Percentiles rank a stretch among this genome's conserved stretches.
Evolutionary conservation across 2,329 filamentous ascomycete genomes (phyloP).

Genomic region (Neoascochyta sp.): DNA sequence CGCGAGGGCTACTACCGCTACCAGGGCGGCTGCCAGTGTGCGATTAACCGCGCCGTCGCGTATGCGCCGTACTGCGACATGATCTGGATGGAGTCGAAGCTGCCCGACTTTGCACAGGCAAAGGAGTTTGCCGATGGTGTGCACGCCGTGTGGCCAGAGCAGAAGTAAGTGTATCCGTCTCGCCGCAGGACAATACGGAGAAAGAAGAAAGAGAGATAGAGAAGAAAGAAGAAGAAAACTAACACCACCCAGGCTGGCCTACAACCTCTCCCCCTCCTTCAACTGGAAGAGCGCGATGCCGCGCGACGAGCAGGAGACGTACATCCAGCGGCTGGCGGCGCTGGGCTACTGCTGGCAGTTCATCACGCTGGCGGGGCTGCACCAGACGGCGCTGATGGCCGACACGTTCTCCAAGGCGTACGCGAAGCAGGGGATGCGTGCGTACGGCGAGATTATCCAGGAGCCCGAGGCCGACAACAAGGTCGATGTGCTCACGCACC

Average conservation of each 20-base stretch:
- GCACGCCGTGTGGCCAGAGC: slow-evolving; percentile 90
- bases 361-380: slow-evolving; percentile 96
- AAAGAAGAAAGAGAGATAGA: background rate
- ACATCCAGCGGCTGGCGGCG: slow-evolving; percentile 80
- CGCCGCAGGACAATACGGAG: no score
- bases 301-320: slow-evolving; percentile 88
- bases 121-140: slow-evolving; percentile 91
- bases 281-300: slow-evolving; percentile 99
- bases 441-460: slow-evolving; percentile 95
- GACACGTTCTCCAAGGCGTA: slow-evolving; percentile 85
- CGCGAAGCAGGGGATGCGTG: slow-evolving; percentile 80
- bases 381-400: slow-evolving; percentile 90
- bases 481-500: slow-evolving; percentile 95
- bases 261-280: slow-evolving; percentile 98
- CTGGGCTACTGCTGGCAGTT: slow-evolving; percentile 99
- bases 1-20: slow-evolving; percentile 94
- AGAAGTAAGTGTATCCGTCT: slow-evolving; percentile 65
- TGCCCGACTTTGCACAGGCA: slow-evolving; percentile 87
- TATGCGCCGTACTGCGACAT: slow-evolving; percentile 92
- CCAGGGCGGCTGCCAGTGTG: slow-evolving; percentile 85
- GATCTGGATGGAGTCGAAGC: slow-evolving; percentile 99
- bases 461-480: slow-evolving; percentile 91
- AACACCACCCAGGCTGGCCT: slow-evolving; percentile 66
- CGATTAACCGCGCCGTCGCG: slow-evolving; percentile 82
- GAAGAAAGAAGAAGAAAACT: slow-evolving; percentile 3